A percentile compares a stretch with the other conserved stretches of the same genome.
These are phyloP conservation scores for Penicillium malachiteum DNA, from an alignment of 495 filamentous ascomycete species.

Conservation along the genomic window DNA sequence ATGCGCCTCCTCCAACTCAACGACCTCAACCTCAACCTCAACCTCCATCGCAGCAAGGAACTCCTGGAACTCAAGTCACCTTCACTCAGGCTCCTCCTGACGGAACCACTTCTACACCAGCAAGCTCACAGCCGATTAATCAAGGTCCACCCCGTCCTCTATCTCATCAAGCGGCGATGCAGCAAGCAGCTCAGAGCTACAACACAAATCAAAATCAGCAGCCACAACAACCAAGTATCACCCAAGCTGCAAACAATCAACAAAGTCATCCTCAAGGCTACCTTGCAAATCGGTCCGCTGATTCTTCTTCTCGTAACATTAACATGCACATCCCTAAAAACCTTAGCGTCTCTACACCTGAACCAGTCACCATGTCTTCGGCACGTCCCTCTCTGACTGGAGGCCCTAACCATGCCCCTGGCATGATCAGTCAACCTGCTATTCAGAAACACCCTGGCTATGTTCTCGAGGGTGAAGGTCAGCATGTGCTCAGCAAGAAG, in stretches of 20 bases:
- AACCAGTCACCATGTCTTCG: constrained; percentile 66
- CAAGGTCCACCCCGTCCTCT: constrained; percentile 57
- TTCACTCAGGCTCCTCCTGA: constrained; percentile 38
- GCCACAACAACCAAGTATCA: constrained; percentile 35
- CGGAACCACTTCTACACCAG: constrained; percentile 41
- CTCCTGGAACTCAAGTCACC: constrained; percentile 38
- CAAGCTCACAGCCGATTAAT: constrained; percentile 42
- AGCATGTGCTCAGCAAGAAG: constrained; percentile 88
- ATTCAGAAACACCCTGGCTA: constrained; percentile 76
- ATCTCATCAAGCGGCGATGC: constrained; percentile 62
- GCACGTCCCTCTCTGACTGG: constrained; percentile 76
- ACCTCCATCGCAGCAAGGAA: constrained; percentile 35
- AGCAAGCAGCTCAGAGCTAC: constrained; percentile 58
- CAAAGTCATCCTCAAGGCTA: constrained; percentile 55
- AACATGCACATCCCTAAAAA: constrained; percentile 78
- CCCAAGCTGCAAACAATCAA: constrained; percentile 33
- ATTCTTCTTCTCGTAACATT: constrained; percentile 48
- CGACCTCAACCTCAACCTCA: constrained; percentile 45
- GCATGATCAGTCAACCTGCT: constrained; percentile 82
- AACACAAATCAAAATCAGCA: constrained; percentile 40
- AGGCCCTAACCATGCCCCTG: constrained; percentile 68
- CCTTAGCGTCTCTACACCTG: constrained; percentile 66
- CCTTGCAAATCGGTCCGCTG: constrained; percentile 46
- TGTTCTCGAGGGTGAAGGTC: constrained; percentile 84
- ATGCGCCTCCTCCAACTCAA: constrained; percentile 47